These are phyloP conservation scores for Platismatia glauca DNA, from an alignment of 495 filamentous ascomycete genomes.

Conservation along the genomic window DNA sequence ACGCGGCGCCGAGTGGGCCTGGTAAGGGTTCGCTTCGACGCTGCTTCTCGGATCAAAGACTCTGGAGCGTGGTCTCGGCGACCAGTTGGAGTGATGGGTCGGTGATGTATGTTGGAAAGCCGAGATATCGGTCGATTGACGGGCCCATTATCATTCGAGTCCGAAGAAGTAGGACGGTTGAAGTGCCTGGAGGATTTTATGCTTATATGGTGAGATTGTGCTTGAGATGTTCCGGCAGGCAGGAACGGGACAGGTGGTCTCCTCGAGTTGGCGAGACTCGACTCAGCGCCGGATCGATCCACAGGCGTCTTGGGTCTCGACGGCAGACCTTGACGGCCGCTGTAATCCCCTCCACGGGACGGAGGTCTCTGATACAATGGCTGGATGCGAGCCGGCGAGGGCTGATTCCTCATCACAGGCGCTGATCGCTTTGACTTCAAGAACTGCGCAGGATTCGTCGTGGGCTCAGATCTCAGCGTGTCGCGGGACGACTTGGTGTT, in stretches of 20 bases:
- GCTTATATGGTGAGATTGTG: constrained; percentile 70
- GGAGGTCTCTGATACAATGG: constrained; percentile 31
- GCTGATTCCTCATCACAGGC: constrained; percentile 58
- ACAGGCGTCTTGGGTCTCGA: constrained; percentile 63
- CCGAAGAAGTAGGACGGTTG: constrained; percentile 66
- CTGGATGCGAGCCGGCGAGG: constrained; percentile 31
- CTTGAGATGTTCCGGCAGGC: constrained; percentile 63
- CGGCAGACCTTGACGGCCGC: constrained; percentile 36
- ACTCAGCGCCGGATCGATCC: constrained; percentile 49
- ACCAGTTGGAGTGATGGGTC: constrained; percentile 37
- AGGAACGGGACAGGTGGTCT: constrained; percentile 67
- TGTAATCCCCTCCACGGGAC: constrained; percentile 34
- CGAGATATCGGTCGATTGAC: constrained; percentile 43
- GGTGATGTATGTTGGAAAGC: constrained; percentile 37
- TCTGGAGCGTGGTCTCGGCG: constrained; percentile 38
- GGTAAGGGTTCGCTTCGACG: constrained; percentile 57
- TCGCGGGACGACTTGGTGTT: constrained; percentile 48
- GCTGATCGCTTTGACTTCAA: constrained; percentile 81
- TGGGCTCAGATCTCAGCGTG: constrained; percentile 47
- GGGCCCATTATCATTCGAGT: constrained; percentile 41
- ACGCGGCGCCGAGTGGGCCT: constrained; percentile 64
- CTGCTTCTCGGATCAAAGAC: constrained; percentile 45
- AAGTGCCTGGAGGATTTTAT: constrained; percentile 60
- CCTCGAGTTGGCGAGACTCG: constrained; percentile 42
- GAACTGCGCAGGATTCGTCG: constrained; percentile 62